phyloP scores from a whole-genome alignment of 1,284 basidiomycete species.

The Dichomitus squalens region DNA sequence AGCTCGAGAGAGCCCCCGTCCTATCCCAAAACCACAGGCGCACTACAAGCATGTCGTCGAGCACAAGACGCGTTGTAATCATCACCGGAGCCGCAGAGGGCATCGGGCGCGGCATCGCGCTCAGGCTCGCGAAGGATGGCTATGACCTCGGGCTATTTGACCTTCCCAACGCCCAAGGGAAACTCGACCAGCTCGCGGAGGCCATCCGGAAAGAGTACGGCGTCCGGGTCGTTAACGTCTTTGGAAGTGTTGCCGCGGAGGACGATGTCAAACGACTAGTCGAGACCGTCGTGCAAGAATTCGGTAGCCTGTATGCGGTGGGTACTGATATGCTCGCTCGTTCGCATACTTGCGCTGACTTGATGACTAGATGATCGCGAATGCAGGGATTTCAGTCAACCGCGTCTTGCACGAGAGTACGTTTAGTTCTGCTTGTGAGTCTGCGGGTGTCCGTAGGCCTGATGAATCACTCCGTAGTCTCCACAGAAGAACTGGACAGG shows the following conservation, averaged over 20 bases:
- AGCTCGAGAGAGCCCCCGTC: no score
- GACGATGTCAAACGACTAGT: slow-evolving; percentile 34
- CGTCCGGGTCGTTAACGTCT: slow-evolving; percentile 23
- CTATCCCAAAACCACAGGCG: no score
- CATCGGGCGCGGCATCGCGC: slow-evolving; percentile 31
- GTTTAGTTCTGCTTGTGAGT: neutral
- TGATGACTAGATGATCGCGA: slow-evolving; percentile 25
- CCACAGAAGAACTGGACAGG: slow-evolving; percentile 30
- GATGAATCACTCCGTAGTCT: slow-evolving; percentile 8
- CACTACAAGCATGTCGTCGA: slow-evolving; percentile 2
- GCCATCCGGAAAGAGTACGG: slow-evolving; percentile 23
- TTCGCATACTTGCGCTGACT: no score
- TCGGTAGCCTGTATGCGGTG: slow-evolving; percentile 31
- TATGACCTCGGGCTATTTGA: slow-evolving; percentile 33
- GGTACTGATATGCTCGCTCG: no score
- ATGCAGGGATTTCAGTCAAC: slow-evolving; percentile 15
- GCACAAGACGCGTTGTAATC: slow-evolving; percentile 14
- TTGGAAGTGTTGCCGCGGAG: slow-evolving; percentile 33
- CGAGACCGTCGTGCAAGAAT: slow-evolving; percentile 26
- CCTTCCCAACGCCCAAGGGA: slow-evolving; percentile 23
- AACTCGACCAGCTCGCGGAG: slow-evolving; percentile 24
- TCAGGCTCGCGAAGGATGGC: slow-evolving; percentile 32
- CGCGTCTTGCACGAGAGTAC: slow-evolving; percentile 21
- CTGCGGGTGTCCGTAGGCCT: neutral
- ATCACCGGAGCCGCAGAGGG: slow-evolving; percentile 22